Percentiles rank a stretch among this genome's conserved stretches.
Conservation (phyloP, 148 eudicot species). For the Cornus kousa region DNA sequence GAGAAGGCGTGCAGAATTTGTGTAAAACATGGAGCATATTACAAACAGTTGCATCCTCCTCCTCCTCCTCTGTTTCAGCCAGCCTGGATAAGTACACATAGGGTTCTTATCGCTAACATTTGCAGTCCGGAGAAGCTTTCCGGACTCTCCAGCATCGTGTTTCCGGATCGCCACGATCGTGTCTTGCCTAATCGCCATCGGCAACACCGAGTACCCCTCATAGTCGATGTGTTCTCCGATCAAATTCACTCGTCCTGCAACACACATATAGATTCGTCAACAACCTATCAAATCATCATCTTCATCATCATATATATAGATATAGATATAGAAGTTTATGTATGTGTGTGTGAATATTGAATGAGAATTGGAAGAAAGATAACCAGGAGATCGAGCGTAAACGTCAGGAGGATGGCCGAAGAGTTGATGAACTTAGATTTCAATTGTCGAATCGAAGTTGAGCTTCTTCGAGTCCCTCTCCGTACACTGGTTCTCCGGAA, state of each 20-base stretch:
- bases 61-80: too few species aligned
- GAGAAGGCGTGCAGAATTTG: too few species aligned
- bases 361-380: background rate
- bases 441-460: conserved; percentile 53
- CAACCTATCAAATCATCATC: background rate
- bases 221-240: conserved; percentile 97
- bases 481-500: conserved; percentile 69
- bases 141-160: conserved; percentile 34
- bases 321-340: too few species aligned
- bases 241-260: conserved; percentile 77
- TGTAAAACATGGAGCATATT: too few species aligned
- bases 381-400: conserved; percentile 91
- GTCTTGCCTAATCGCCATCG: conserved; percentile 91
- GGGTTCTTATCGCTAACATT: conserved; percentile 80
- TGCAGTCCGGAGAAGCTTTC: conserved; percentile 56
- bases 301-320: background rate
- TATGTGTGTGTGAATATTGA: too few species aligned
- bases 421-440: conserved; percentile 63
- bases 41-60: too few species aligned
- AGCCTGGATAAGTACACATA: conserved; percentile 57
- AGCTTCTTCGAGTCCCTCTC: conserved; percentile 76
- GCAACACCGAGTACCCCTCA: conserved; percentile 94
- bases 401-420: conserved; percentile 64
- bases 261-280: background rate
- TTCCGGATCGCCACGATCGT: conserved; percentile 80